phyloP scores from a whole-genome alignment of 2,329 filamentous ascomycete species.

The Incumbomyces delicatus region DNA sequence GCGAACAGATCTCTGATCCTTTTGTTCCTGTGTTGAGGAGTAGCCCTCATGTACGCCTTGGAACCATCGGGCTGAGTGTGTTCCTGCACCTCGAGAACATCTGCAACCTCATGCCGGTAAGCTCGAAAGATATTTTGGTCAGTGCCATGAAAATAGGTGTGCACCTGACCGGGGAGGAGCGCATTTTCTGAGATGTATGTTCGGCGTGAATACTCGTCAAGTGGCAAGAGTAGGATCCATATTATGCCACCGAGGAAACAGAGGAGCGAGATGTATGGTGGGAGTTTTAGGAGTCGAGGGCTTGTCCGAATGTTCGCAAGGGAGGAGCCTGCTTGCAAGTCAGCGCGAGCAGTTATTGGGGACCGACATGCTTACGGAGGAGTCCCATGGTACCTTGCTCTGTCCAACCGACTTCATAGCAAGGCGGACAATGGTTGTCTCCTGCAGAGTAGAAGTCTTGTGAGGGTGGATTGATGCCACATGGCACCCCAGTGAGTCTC shows the following conservation, averaged over 20 bases:
- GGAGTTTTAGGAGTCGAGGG: constrained; percentile 69
- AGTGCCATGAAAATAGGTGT: constrained; percentile 93
- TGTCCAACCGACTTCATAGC: constrained; percentile 15
- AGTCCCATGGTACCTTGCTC: constrained; percentile 19
- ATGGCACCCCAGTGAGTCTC: neutral
- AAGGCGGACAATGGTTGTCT: constrained; percentile 10
- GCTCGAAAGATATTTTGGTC: constrained; percentile 91
- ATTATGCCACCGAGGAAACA: constrained; percentile 76
- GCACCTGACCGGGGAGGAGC: constrained; percentile 86
- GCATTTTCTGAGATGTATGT: constrained; percentile 99
- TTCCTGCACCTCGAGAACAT: constrained; percentile 17
- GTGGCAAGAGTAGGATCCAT: constrained; percentile 82
- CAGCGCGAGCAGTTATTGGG: constrained; percentile 28
- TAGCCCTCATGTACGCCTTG: constrained; percentile 9
- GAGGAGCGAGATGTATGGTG: constrained; percentile 76
- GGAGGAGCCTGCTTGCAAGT: constrained; percentile 9
- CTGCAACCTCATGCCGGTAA: constrained; percentile 73
- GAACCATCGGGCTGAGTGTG: constrained; percentile 29
- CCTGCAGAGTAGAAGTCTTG: neutral
- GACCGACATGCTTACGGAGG: constrained; percentile 22
- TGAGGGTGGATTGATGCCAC: neutral
- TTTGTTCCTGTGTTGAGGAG: constrained; percentile 32
- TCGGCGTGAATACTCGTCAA: constrained; percentile 79
- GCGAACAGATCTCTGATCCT: constrained; percentile 66
- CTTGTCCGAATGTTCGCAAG: constrained; percentile 54